Evolutionary conservation across 257 asterid genomes (phyloP).

Genomic region (Jacaranda copaia): DNA sequence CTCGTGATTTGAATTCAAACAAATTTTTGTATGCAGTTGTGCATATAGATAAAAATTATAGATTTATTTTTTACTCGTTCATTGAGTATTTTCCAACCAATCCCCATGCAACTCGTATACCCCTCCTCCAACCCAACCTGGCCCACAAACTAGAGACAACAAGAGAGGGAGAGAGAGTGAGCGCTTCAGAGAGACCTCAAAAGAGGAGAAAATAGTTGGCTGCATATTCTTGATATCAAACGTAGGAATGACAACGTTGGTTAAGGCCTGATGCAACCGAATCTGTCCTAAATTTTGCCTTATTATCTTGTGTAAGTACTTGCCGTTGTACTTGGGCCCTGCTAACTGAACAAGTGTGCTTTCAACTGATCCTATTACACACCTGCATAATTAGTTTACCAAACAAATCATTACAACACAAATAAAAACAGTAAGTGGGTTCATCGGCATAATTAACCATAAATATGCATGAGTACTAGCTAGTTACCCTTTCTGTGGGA

Average conservation of each 20-base stretch:
- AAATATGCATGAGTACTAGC: background rate
- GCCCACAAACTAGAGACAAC: background rate
- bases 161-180: constrained; percentile 34
- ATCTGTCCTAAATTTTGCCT: constrained; percentile 49
- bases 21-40: too few species aligned
- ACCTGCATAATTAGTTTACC: constrained; percentile 32
- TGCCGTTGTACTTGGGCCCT: constrained; percentile 60
- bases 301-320: constrained; percentile 43
- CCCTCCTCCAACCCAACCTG: too few species aligned
- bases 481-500: constrained; percentile 43
- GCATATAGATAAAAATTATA: too few species aligned
- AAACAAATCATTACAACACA: background rate
- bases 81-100: too few species aligned
- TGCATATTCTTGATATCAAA: constrained; percentile 61
- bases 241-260: constrained; percentile 57
- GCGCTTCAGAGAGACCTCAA: constrained; percentile 53
- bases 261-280: constrained; percentile 54
- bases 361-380: constrained; percentile 46
- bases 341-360: constrained; percentile 9
- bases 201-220: constrained; percentile 61
- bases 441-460: too few species aligned
- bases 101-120: too few species aligned
- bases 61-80: too few species aligned
- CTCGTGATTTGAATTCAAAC: too few species aligned
- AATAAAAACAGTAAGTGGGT: background rate